Conservation (phyloP, 176 grass and related monocot species). For the Alopecurus myosuroides region DNA sequence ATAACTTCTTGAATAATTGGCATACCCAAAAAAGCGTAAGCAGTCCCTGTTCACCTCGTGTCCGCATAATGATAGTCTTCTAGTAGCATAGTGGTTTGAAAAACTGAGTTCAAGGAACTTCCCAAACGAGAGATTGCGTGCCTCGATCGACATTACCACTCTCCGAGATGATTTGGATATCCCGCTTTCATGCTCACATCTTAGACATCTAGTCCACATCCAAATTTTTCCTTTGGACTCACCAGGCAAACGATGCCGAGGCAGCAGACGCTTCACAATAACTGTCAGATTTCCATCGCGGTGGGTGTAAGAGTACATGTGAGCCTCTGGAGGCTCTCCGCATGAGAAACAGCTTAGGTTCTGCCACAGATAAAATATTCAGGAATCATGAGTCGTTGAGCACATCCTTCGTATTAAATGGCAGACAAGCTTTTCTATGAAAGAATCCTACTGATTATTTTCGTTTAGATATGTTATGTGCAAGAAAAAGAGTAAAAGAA, state of each 20-base stretch:
- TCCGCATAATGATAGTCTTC: constrained; percentile 74
- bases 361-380: constrained; percentile 37
- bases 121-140: constrained; percentile 77
- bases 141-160: constrained; percentile 64
- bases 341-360: constrained; percentile 70
- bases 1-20: background rate
- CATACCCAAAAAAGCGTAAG: constrained; percentile 89
- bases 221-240: constrained; percentile 77
- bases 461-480: background rate
- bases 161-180: constrained; percentile 45
- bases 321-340: constrained; percentile 72
- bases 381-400: background rate
- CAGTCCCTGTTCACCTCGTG: constrained; percentile 88
- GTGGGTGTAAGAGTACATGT: constrained; percentile 84
- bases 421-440: background rate
- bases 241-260: constrained; percentile 46
- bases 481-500: background rate
- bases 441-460: background rate
- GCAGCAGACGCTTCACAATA: constrained; percentile 52
- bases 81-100: constrained; percentile 75
- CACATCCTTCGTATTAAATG: background rate
- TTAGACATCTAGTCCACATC: constrained; percentile 94
- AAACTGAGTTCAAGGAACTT: constrained; percentile 97
- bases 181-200: constrained; percentile 62
- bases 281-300: constrained; percentile 74